These are phyloP conservation scores for Candida alai DNA, from an alignment of 805 yeast genomes.

Conservation along the genomic window DNA sequence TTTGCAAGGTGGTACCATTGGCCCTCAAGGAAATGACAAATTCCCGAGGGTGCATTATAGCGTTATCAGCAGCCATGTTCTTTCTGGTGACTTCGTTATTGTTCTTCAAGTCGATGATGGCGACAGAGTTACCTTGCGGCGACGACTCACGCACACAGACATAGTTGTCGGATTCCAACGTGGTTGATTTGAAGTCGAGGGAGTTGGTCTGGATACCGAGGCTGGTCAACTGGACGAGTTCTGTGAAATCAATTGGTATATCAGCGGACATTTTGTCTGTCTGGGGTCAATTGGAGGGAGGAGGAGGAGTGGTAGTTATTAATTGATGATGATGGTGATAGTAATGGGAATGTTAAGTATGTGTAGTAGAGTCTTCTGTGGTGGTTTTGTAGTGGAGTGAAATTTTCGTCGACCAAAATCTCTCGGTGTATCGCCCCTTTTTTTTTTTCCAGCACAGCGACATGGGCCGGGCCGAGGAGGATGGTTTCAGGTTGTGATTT, in stretches of 20 bases:
- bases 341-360: too few relatives aligned
- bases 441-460: too few relatives aligned
- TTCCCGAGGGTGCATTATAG: conserved; percentile 91
- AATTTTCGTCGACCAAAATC: too few relatives aligned
- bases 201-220: conserved; percentile 83
- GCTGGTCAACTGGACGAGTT: conserved; percentile 81
- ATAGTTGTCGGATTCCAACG: conserved; percentile 88
- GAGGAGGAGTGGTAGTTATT: background rate
- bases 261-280: conserved; percentile 49
- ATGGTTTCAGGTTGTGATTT: too few relatives aligned
- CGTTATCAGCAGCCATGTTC: conserved; percentile 95
- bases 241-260: conserved; percentile 96
- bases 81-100: conserved; percentile 80
- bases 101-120: conserved; percentile 80
- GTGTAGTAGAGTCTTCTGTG: too few relatives aligned
- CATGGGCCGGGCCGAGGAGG: too few relatives aligned
- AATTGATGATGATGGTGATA: too few relatives aligned
- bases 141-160: conserved; percentile 73
- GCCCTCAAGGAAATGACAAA: conserved; percentile 92
- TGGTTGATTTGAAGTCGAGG: conserved; percentile 89
- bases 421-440: too few relatives aligned
- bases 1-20: conserved; percentile 92
- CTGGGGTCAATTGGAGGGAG: too few relatives aligned
- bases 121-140: conserved; percentile 77
- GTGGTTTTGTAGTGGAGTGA: too few relatives aligned